phyloP scores from a whole-genome alignment of 305 asterid species.

The Solanum aculeatissimum region DNA sequence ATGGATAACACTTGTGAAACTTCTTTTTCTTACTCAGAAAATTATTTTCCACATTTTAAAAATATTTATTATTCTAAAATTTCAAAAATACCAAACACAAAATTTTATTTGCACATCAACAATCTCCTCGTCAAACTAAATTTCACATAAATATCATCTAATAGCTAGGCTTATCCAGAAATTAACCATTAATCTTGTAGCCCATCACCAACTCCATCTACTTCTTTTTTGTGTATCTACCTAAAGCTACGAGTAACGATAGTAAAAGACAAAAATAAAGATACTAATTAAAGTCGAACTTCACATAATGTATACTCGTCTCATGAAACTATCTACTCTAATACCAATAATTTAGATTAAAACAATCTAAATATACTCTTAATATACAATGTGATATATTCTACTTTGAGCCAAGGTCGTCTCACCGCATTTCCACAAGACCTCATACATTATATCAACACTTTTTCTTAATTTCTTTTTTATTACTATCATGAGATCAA shows the following conservation, averaged over 20 bases:
- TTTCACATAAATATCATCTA: not conserved
- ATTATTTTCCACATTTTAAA: not conserved
- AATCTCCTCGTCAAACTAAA: not conserved
- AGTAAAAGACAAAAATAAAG: not conserved
- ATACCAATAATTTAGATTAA: not conserved
- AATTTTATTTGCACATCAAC: not conserved
- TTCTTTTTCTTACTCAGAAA: no score
- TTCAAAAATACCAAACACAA: not conserved
- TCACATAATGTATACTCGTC: not conserved
- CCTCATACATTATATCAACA: not conserved
- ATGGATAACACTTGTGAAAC: no score
- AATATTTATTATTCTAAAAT: no score
- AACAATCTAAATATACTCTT: not conserved
- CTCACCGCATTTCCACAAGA: not conserved
- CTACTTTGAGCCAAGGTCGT: not conserved
- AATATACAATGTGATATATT: not conserved
- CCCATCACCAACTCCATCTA: not conserved
- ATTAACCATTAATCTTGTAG: not conserved
- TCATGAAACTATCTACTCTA: not conserved
- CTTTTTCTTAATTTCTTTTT: not conserved
- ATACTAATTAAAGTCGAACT: not conserved
- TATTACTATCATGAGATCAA: not conserved
- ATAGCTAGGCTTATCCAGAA: not conserved
- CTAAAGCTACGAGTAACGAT: not conserved
- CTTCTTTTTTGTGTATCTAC: not conserved